Percentiles rank a stretch among this genome's conserved stretches.
Evolutionary conservation across 2,329 filamentous ascomycete genomes (phyloP).

Genomic region (Alternaria hordeiaustralica): DNA sequence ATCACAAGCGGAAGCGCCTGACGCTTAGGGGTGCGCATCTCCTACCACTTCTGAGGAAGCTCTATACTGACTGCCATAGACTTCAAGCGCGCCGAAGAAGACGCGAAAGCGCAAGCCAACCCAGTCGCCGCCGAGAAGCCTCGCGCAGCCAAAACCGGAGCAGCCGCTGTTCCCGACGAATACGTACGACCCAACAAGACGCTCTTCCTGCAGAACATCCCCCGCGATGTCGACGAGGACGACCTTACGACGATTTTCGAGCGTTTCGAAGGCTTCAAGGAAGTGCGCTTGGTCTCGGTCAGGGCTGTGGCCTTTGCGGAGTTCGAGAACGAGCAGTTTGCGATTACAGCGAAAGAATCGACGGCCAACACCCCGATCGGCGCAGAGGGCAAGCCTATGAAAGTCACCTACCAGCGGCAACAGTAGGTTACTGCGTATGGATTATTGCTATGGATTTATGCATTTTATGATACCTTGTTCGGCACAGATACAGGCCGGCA

Average conservation of each 20-base stretch:
- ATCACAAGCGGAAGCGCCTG: slow-evolving; percentile 80
- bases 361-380: slow-evolving; percentile 84
- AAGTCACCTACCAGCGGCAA: slow-evolving; percentile 91
- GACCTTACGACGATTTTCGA: slow-evolving; percentile 80
- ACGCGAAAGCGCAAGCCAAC: slow-evolving; percentile 77
- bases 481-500: slow-evolving; percentile 11
- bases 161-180: slow-evolving; percentile 89
- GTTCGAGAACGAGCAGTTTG: slow-evolving; percentile 87
- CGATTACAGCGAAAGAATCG: slow-evolving; percentile 92
- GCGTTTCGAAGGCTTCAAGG: slow-evolving; percentile 91
- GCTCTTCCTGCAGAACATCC: slow-evolving; percentile 90
- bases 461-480: slow-evolving; percentile 26
- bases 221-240: slow-evolving; percentile 84
- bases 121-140: slow-evolving; percentile 59
- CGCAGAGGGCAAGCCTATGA: slow-evolving; percentile 77
- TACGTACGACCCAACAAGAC: slow-evolving; percentile 98
- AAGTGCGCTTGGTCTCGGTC: slow-evolving; percentile 87
- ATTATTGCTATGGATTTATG: slow-evolving; percentile 32
- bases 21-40: slow-evolving; percentile 80
- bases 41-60: slow-evolving; percentile 42
- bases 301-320: slow-evolving; percentile 95
- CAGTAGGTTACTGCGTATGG: slow-evolving; percentile 58
- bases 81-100: slow-evolving; percentile 81
- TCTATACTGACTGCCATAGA: slow-evolving; percentile 52
- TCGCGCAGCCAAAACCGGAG: slow-evolving; percentile 72